A percentile compares a stretch with the other conserved stretches of the same genome.
Evolutionary conservation across 495 filamentous ascomycete species (phyloP).

Genomic region (Hyaloscypha finlandica): DNA sequence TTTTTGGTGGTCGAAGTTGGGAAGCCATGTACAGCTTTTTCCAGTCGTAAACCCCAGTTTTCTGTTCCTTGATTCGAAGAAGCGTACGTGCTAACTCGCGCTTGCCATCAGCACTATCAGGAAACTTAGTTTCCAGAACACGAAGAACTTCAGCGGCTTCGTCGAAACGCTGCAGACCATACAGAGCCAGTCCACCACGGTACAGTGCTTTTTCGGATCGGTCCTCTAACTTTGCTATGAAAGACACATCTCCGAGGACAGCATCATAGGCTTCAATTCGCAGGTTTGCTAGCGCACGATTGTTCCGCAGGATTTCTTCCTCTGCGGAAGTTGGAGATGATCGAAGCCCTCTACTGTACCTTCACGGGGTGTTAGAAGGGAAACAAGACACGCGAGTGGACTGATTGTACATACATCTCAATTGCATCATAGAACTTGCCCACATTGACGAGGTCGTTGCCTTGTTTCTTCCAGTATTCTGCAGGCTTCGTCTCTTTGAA

Average conservation of each 20-base stretch:
- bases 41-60: constrained; percentile 48
- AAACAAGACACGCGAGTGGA: too few species aligned
- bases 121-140: constrained; percentile 37
- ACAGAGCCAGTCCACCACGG: constrained; percentile 47
- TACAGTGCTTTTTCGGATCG: constrained; percentile 49
- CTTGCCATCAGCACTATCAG: constrained; percentile 34
- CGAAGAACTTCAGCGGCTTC: constrained; percentile 33
- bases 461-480: constrained; percentile 32
- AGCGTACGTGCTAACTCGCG: constrained; percentile 37
- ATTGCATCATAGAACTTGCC: constrained; percentile 26
- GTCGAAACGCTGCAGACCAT: constrained; percentile 43
- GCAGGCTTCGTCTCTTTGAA: not conserved
- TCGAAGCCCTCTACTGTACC: constrained; percentile 24
- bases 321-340: constrained; percentile 25
- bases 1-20: constrained; percentile 24
- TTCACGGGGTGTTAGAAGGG: too few species aligned
- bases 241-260: constrained; percentile 35
- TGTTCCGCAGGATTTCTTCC: constrained; percentile 32
- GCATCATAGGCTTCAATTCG: constrained; percentile 35
- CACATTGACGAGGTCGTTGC: constrained; percentile 34
- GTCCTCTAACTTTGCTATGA: constrained; percentile 25
- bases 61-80: constrained; percentile 39
- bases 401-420: not conserved
- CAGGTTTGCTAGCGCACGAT: constrained; percentile 48
- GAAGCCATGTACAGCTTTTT: constrained; percentile 35